phyloP scores from a whole-genome alignment of 2,329 filamentous ascomycete genomes.

The Scortechinia acanthostroma region DNA sequence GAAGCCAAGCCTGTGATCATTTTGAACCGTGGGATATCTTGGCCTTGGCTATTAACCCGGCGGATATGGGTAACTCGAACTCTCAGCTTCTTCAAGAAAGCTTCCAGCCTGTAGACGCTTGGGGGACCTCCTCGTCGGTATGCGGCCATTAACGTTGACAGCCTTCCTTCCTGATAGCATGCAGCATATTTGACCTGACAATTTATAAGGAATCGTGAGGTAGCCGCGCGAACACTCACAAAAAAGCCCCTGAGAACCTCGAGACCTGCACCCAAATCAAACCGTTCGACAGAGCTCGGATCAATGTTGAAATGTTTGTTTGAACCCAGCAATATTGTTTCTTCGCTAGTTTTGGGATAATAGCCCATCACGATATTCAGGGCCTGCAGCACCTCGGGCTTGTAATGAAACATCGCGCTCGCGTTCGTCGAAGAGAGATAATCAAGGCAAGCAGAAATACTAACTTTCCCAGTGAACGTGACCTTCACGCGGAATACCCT shows the following conservation, averaged over 20 bases:
- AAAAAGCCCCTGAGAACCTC: constrained; percentile 43
- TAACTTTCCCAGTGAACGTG: not conserved
- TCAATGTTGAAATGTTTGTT: not conserved
- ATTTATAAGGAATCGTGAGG: constrained; percentile 44
- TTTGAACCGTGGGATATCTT: constrained; percentile 24
- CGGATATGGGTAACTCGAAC: constrained; percentile 26
- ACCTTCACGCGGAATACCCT: not conserved
- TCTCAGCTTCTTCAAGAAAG: constrained; percentile 26
- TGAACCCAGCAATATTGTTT: not conserved
- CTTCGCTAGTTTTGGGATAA: not conserved
- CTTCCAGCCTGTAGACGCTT: constrained; percentile 11
- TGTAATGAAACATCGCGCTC: constrained; percentile 31
- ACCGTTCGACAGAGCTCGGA: constrained; percentile 9
- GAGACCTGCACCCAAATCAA: constrained; percentile 20
- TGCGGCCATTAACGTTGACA: constrained; percentile 22
- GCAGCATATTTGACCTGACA: constrained; percentile 44
- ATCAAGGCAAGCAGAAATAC: constrained; percentile 24
- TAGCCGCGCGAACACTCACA: constrained; percentile 42
- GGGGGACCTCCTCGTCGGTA: not conserved
- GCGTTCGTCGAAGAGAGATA: constrained; percentile 27
- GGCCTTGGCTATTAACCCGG: constrained; percentile 17
- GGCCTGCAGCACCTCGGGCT: constrained; percentile 36
- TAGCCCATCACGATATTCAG: constrained; percentile 17
- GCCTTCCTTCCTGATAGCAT: constrained; percentile 30
- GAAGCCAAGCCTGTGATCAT: constrained; percentile 24